Conservation (phyloP, 2,329 filamentous ascomycete species). For the Paecilomyces formosus region DNA sequence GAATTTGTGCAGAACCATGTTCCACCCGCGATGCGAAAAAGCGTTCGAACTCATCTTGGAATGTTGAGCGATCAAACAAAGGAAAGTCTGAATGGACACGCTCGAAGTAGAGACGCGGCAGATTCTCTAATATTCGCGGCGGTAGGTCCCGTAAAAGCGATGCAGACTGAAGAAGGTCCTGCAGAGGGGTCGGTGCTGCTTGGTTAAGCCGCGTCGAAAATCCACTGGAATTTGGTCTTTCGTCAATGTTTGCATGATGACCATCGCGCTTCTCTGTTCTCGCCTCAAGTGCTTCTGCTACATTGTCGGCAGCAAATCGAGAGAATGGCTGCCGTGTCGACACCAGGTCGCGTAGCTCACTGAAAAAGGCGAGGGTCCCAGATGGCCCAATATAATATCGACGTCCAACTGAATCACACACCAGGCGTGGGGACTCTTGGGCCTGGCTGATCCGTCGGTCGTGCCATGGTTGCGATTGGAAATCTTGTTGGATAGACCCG, state of each 20-base stretch:
- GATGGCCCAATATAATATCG: slow-evolving; percentile 34
- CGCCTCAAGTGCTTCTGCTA: slow-evolving; percentile 18
- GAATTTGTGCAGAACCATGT: no score
- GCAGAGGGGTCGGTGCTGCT: background rate
- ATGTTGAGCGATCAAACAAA: slow-evolving; percentile 27
- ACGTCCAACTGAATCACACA: slow-evolving; percentile 26
- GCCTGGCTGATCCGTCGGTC: background rate
- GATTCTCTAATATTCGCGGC: slow-evolving; percentile 9
- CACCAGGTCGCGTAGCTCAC: slow-evolving; percentile 26
- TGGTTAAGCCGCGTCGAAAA: background rate
- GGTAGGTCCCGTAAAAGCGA: background rate
- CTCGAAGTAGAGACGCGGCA: slow-evolving; percentile 30
- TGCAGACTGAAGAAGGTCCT: background rate
- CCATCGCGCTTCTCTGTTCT: background rate
- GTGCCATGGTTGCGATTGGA: slow-evolving; percentile 1
- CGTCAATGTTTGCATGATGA: background rate
- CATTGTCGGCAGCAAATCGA: slow-evolving; percentile 15
- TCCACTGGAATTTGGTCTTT: background rate
- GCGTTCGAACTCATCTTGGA: slow-evolving; percentile 27
- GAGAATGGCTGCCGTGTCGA: slow-evolving; percentile 7
- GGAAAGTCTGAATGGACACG: slow-evolving; percentile 30
- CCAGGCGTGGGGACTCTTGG: slow-evolving; percentile 13
- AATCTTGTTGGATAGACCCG: background rate
- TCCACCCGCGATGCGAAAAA: slow-evolving; percentile 10
- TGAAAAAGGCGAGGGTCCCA: slow-evolving; percentile 29